These are phyloP conservation scores for Ustilago vetiveriae DNA, from an alignment of 1,284 basidiomycete genomes.

Conservation along the genomic window DNA sequence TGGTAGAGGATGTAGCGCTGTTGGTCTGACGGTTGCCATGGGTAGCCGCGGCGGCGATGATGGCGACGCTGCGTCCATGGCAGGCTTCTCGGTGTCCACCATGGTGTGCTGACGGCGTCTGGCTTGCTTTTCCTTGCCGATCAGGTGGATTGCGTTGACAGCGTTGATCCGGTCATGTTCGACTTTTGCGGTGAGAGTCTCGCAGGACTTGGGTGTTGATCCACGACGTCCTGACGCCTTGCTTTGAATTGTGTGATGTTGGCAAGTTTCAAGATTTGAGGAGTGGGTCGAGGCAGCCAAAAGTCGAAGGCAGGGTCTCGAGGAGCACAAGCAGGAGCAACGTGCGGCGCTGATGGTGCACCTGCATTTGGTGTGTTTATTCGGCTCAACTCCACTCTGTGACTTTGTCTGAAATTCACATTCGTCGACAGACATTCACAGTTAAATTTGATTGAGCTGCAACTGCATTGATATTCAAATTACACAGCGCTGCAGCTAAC, in stretches of 20 bases:
- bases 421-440: too few species aligned
- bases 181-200: too few species aligned
- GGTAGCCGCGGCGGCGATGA: constrained; percentile 5
- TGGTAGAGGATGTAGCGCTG: constrained; percentile 29
- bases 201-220: neutral
- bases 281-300: too few species aligned
- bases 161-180: neutral
- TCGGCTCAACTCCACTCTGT: constrained; percentile 2
- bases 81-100: neutral
- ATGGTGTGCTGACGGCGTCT: neutral
- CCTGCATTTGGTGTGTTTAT: neutral
- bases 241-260: too few species aligned
- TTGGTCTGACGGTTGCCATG: constrained; percentile 17
- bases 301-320: too few species aligned
- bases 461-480: too few species aligned
- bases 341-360: too few species aligned
- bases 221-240: neutral
- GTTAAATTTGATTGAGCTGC: too few species aligned
- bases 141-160: neutral
- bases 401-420: neutral
- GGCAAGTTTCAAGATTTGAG: too few species aligned
- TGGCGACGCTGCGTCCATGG: neutral
- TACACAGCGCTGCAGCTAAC: too few species aligned
- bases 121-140: neutral
- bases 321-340: too few species aligned